Base-by-base conservation (phyloP, 208 protist genomes). In the Leishmania aethiopica region DNA sequence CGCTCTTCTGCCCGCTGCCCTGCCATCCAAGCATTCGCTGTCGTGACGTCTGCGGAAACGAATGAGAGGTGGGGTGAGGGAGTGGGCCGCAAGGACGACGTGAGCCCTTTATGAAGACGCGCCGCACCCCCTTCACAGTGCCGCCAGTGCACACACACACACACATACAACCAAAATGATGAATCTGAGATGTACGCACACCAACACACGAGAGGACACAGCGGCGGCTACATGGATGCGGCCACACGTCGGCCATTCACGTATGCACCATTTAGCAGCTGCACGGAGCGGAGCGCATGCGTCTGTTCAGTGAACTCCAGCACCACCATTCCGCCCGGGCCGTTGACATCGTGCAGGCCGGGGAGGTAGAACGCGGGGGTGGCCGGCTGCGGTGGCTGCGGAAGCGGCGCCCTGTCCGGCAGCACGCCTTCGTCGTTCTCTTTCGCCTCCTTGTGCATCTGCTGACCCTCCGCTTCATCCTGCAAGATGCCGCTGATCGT, bases 181-280 rank as follows among this genome's bases (percentile, higher is more conserved):
- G 5, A 64, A 64, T 64, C 25, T n/a, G 19, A 64, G 8, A 32
- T 32, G 22, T 6, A 55, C 71, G n/a, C 73, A 64, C 28, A 77
- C 51, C 11, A 35, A 76, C 42, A 11, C 47, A 3, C 45, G 51
- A 25, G 51, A 8, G 15, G 7, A 32, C 72, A 57, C 72, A 59
- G 25, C 28, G 59, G n/a, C 11, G 32, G 32, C 69, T 82, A 89
- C 83, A 93, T 77, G 15, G 89, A 86, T 10, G 93, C 93, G 22
- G 84, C 84, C 15, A 96, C 87, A n/a, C 83, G 79, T 37, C 87
- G 86, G 0, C 93, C 93, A 72, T 97, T 97, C 22, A 97, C 47
- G 73, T 80, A 86, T n/a, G 88, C 90, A 7, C 93, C 93, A 62
- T 97, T 89, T 32, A 97, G 71, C 71, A 86, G 72, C 66, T 83